phyloP scores from a whole-genome alignment of 2,329 filamentous ascomycete species.

The Sporothrix pallida region DNA sequence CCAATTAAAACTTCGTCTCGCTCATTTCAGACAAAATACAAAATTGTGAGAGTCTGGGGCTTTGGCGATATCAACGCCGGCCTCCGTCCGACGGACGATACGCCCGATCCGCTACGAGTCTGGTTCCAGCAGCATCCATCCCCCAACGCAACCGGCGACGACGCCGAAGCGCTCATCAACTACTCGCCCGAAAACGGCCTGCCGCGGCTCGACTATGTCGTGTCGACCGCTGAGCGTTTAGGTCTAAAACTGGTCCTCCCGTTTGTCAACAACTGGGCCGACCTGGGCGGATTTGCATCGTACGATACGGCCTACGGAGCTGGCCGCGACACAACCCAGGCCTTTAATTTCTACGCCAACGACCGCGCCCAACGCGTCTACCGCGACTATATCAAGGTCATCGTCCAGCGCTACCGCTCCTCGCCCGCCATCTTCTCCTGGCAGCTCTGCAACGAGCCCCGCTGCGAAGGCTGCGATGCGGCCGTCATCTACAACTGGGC shows the following conservation, averaged over 20 bases:
- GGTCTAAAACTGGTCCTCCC: conserved; percentile 32
- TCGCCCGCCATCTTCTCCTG: conserved; percentile 59
- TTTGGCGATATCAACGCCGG: conserved; percentile 56
- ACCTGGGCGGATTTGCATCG: conserved; percentile 37
- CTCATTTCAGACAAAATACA: conserved; percentile 55
- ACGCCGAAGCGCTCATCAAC: conserved; percentile 33
- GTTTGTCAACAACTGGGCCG: conserved; percentile 37
- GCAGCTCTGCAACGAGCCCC: conserved; percentile 62
- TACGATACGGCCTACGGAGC: conserved; percentile 37
- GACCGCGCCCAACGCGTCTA: conserved; percentile 61
- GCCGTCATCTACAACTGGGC: conserved; percentile 63
- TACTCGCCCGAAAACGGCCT: conserved; percentile 33
- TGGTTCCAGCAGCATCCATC: conserved; percentile 49
- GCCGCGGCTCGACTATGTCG: conserved; percentile 57
- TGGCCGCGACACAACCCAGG: conserved; percentile 23
- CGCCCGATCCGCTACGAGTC: conserved; percentile 51
- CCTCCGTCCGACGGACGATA: conserved; percentile 40
- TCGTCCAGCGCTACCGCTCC: conserved; percentile 56
- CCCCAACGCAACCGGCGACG: not conserved
- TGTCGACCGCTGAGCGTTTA: conserved; percentile 29
- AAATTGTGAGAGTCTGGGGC: conserved; percentile 59
- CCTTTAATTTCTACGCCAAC: conserved; percentile 31
- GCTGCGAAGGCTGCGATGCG: conserved; percentile 59
- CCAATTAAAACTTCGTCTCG: too few species aligned
- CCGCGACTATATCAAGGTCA: conserved; percentile 54